Base-by-base conservation (phyloP, 2,329 filamentous ascomycete genomes). In the Cladosporium phlei region DNA sequence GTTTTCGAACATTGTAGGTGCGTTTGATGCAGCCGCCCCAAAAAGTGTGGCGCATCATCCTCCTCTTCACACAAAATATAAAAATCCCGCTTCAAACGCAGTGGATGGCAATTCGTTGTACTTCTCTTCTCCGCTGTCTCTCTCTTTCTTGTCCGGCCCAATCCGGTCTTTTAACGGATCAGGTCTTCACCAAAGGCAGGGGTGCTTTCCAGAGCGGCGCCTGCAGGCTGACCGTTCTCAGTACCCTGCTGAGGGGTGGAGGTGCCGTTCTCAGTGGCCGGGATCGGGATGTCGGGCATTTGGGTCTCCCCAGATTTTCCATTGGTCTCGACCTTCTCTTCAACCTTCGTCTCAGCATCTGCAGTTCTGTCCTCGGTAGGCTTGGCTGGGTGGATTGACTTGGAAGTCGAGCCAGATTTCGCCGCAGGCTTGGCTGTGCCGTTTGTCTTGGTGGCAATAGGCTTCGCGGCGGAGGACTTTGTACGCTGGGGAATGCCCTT, bases 401-500 rank as follows among this genome's bases (percentile, higher is more conserved):
- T 40, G 17, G 45, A 32, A 2, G 21, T 11, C 2, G 42, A 16
- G 12, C 42, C 42, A 20, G 42, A 34, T 9, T 34, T 42, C 10
- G 40, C 14, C 16, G 34, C 40, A 9, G 47, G 45, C 28, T 46
- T 46, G n/a, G 46, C 37, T 2, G 47, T 45, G 3, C 50, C 40
- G 12, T 51, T 49, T 5, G 47, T 43, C 47, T 50, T 56, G 5
- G 52, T 24, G 2, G 48, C 44, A 3, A 49, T 38, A 20, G 38
- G 39, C 8, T 38, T 40, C 7, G 55, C 46, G 5, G 24, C 40
- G 38, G 45, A 21, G 16, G 34, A 33, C 37, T 38, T 38, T 7
- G 44, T 28, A n/a, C 37, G 19, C 22, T 47, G 48, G 6, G 68
- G 66, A 24, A 69, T 65, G 49, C 64, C 63, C 16, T 61, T 60